These are phyloP conservation scores for Cynara cardunculus DNA, from an alignment of 129 eudicot species.

Conservation along the genomic window DNA sequence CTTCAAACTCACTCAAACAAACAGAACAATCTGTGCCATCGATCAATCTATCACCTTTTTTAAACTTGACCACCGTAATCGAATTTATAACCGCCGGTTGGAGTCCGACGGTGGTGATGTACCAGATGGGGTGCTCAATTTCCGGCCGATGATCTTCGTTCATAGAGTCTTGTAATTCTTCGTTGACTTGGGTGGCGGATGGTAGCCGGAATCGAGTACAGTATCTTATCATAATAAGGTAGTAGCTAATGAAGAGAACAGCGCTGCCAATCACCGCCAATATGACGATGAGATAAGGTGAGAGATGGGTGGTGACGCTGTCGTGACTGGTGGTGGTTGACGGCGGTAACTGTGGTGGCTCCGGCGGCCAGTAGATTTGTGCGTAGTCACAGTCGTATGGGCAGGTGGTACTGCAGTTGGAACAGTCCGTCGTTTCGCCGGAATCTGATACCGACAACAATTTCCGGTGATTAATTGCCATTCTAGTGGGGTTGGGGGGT, in stretches of 20 bases:
- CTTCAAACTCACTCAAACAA: conserved; percentile 51
- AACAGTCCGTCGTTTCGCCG: conserved; percentile 19
- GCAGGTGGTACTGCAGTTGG: conserved; percentile 25
- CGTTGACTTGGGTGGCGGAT: neutral
- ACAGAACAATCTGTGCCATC: conserved; percentile 48
- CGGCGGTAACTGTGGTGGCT: conserved; percentile 10
- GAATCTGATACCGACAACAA: conserved; percentile 13
- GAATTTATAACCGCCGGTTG: conserved; percentile 42
- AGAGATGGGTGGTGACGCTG: conserved; percentile 8
- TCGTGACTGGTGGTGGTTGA: neutral
- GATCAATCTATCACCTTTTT: conserved; percentile 27
- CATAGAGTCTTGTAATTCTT: conserved; percentile 13
- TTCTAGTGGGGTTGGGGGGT: neutral
- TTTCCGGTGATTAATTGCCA: conserved; percentile 37
- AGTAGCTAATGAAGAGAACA: conserved; percentile 36
- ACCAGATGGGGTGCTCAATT: conserved; percentile 56
- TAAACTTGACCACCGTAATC: conserved; percentile 37
- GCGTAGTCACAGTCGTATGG: conserved; percentile 32
- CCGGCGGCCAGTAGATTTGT: conserved; percentile 15
- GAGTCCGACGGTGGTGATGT: conserved; percentile 48
- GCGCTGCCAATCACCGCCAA: conserved; percentile 22
- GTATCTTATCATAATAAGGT: conserved; percentile 29
- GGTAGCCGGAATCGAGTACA: conserved; percentile 21
- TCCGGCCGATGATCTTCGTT: conserved; percentile 27
- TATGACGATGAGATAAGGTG: conserved; percentile 27